A percentile compares a stretch with the other conserved stretches of the same genome.
Conservation (phyloP, 371 early-diverging fungal species). For the Syncephalastrum monosporum region DNA sequence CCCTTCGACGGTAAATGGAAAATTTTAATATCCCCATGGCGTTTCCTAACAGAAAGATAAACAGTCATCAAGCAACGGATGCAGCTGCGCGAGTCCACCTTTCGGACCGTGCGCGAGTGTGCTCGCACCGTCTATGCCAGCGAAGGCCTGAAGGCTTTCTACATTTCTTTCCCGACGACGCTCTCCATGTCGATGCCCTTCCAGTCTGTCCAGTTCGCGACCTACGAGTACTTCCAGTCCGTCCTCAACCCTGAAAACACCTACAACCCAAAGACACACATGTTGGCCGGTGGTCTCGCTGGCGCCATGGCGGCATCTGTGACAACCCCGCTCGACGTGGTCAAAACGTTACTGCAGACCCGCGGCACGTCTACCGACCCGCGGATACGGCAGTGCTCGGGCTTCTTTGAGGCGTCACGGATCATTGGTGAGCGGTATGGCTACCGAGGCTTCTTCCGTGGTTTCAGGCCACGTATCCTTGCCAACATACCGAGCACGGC, state of each 20-base stretch:
- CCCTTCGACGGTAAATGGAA: slow-evolving; percentile 85
- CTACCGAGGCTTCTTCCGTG: slow-evolving; percentile 76
- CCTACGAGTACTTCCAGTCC: slow-evolving; percentile 83
- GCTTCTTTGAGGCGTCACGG: slow-evolving; percentile 68
- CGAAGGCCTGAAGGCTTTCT: slow-evolving; percentile 88
- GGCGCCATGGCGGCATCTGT: slow-evolving; percentile 87
- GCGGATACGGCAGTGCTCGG: slow-evolving; percentile 66
- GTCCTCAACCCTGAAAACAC: slow-evolving; percentile 70
- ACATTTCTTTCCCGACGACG: slow-evolving; percentile 91
- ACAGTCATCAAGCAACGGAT: slow-evolving; percentile 93
- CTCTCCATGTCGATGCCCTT: slow-evolving; percentile 91
- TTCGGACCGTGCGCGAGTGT: slow-evolving; percentile 69
- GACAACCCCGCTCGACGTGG: slow-evolving; percentile 94
- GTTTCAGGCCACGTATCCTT: slow-evolving; percentile 80
- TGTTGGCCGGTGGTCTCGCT: slow-evolving; percentile 85
- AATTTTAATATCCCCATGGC: background rate
- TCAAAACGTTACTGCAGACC: slow-evolving; percentile 92
- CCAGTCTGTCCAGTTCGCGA: slow-evolving; percentile 88
- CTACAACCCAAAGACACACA: slow-evolving; percentile 87
- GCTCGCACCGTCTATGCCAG: slow-evolving; percentile 58
- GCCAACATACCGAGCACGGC: slow-evolving; percentile 93
- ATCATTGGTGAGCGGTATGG: slow-evolving; percentile 81
- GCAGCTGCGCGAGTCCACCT: slow-evolving; percentile 77
- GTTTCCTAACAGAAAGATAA: slow-evolving; percentile 2
- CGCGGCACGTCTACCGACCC: slow-evolving; percentile 72